These are phyloP conservation scores for Emericellopsis atlantica DNA, from an alignment of 2,329 filamentous ascomycete species.

Conservation along the genomic window DNA sequence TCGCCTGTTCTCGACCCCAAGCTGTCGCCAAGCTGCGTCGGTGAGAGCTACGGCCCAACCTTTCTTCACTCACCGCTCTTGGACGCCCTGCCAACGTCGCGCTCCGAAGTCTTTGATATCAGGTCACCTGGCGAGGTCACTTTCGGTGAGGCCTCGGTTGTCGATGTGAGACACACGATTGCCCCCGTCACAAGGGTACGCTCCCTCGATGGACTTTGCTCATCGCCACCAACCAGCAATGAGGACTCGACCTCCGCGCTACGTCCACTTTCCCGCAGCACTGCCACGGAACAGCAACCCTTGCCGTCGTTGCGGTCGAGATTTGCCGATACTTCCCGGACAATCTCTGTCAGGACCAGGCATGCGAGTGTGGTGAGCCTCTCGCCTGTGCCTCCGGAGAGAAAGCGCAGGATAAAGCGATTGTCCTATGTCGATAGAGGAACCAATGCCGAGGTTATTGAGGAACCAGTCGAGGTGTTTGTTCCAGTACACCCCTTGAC, in stretches of 20 bases:
- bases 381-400: conserved; percentile 13
- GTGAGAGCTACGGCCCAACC: conserved; percentile 15
- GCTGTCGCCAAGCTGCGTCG: conserved; percentile 18
- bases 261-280: conserved; percentile 12
- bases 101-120: conserved; percentile 19
- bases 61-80: conserved; percentile 7
- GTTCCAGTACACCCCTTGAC: conserved; percentile 35
- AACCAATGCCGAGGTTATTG: conserved; percentile 18
- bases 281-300: too few relatives aligned
- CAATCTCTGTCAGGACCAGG: conserved; percentile 15
- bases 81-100: conserved; percentile 14
- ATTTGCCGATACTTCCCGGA: conserved; percentile 10
- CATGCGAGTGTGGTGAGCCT: conserved; percentile 13
- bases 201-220: conserved; percentile 23
- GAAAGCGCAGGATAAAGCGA: conserved; percentile 12
- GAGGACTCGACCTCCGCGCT: conserved; percentile 3
- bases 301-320: conserved; percentile 8
- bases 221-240: conserved; percentile 4
- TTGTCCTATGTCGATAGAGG: conserved; percentile 24
- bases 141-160: conserved; percentile 24
- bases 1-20: conserved; percentile 9
- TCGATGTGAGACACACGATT: conserved; percentile 19
- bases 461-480: conserved; percentile 12
- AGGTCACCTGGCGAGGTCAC: conserved; percentile 21
- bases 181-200: conserved; percentile 16